phyloP scores from a whole-genome alignment of 495 filamentous ascomycete species.

The Zalerion maritima region DNA sequence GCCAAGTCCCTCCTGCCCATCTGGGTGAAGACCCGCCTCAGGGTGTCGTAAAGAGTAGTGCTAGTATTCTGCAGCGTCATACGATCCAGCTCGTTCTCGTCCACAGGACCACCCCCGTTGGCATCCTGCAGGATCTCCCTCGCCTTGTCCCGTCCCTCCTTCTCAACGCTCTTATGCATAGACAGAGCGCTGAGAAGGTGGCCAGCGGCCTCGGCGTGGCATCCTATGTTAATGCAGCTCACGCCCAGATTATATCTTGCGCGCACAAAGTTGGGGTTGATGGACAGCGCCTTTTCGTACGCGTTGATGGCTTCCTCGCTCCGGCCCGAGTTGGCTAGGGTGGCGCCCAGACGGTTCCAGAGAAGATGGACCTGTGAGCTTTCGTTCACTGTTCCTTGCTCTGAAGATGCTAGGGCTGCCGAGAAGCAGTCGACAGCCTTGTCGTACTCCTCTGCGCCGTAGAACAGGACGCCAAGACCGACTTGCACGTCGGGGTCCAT shows the following conservation, averaged over 20 bases:
- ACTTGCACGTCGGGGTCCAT: conserved; percentile 99
- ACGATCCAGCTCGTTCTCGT: conserved; percentile 57
- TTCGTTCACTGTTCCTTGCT: conserved; percentile 62
- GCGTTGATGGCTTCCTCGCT: conserved; percentile 92
- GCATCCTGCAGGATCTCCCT: conserved; percentile 61
- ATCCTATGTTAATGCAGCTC: conserved; percentile 93
- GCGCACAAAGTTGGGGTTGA: conserved; percentile 90
- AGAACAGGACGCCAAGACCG: conserved; percentile 92
- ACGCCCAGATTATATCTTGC: conserved; percentile 96
- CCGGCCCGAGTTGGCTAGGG: conserved; percentile 84
- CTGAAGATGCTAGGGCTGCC: conserved; percentile 67
- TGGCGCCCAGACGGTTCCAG: conserved; percentile 96
- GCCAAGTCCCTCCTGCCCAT: conserved; percentile 82
- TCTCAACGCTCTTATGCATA: conserved; percentile 95
- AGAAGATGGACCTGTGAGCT: conserved; percentile 72
- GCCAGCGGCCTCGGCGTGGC: conserved; percentile 80
- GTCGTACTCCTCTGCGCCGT: conserved; percentile 92
- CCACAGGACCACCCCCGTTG: conserved; percentile 25
- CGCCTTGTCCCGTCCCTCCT: conserved; percentile 67
- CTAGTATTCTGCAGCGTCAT: conserved; percentile 87
- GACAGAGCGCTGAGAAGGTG: conserved; percentile 84
- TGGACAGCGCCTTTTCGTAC: conserved; percentile 78
- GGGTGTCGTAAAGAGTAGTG: conserved; percentile 88
- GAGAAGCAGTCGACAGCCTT: conserved; percentile 99
- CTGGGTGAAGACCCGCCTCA: conserved; percentile 82